Evolutionary conservation across 1,284 basidiomycete genomes (phyloP).

Genomic region (Blastosporella zonata): DNA sequence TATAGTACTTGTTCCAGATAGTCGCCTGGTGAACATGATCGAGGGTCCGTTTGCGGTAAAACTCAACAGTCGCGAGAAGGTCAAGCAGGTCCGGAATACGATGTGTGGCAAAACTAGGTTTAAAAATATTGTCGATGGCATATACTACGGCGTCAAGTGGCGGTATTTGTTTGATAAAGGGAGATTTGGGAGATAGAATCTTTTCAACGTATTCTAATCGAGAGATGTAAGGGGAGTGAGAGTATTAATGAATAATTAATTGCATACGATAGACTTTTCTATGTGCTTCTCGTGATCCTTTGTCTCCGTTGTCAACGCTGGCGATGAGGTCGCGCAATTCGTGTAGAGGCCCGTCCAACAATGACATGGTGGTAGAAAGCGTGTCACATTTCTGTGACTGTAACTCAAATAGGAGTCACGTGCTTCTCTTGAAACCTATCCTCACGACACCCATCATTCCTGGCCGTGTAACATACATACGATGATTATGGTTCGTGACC

Average conservation of each 20-base stretch:
- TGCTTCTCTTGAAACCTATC: no score
- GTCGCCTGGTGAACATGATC: slow-evolving; percentile 30
- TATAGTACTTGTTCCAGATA: slow-evolving; percentile 33
- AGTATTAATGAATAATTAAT: not conserved
- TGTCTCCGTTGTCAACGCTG: slow-evolving; percentile 10
- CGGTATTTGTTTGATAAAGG: slow-evolving; percentile 24
- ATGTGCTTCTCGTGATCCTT: slow-evolving; percentile 12
- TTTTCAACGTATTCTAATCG: slow-evolving; percentile 21
- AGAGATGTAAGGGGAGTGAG: not conserved
- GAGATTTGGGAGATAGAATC: slow-evolving; percentile 22
- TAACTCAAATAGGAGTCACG: no score
- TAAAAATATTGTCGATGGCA: slow-evolving; percentile 36
- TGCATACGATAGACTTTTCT: slow-evolving; percentile 20
- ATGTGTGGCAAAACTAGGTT: slow-evolving; percentile 30
- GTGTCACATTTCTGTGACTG: no score
- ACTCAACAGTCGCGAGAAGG: slow-evolving; percentile 39
- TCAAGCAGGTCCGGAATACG: slow-evolving; percentile 40
- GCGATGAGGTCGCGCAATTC: slow-evolving; percentile 19
- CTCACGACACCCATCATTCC: no score
- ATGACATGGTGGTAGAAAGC: no score
- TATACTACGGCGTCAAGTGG: slow-evolving; percentile 36
- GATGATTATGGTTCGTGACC: not conserved
- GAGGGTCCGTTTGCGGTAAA: slow-evolving; percentile 32
- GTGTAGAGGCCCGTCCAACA: slow-evolving; percentile 19
- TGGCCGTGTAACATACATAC: not conserved